Conservation (phyloP, 352 stramenopile species). For the Blastocystis sp. region DNA sequence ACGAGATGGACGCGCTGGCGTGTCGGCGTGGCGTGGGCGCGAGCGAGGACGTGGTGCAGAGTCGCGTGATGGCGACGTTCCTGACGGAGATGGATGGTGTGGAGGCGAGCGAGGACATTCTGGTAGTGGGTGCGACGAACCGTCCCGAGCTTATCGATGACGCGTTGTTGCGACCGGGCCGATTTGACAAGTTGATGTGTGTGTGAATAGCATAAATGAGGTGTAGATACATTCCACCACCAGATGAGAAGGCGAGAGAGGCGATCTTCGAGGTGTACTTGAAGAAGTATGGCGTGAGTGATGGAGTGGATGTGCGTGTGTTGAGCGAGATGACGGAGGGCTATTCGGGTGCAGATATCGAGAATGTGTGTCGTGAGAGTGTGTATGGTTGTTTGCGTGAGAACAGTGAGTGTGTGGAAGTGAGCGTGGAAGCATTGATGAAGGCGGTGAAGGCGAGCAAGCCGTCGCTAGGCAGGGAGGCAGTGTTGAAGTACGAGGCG, state of each 20-base stretch:
- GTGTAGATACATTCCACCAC: conserved; percentile 69
- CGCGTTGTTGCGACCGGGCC: conserved; percentile 89
- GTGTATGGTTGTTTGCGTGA: conserved; percentile 76
- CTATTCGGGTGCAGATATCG: conserved; percentile 83
- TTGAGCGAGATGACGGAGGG: conserved; percentile 75
- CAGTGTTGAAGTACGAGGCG: conserved; percentile 75
- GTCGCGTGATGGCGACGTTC: conserved; percentile 91
- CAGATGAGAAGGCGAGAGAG: conserved; percentile 41
- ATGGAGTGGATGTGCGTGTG: conserved; percentile 76
- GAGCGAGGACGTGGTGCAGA: conserved; percentile 62
- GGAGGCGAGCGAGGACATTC: conserved; percentile 85
- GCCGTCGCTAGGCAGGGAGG: conserved; percentile 75
- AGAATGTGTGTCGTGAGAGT: conserved; percentile 82
- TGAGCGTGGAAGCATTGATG: conserved; percentile 77
- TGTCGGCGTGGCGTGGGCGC: conserved; percentile 75
- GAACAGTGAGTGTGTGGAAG: conserved; percentile 74
- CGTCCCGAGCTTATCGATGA: conserved; percentile 92
- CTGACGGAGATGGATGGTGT: conserved; percentile 96
- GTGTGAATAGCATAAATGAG: conserved; percentile 72
- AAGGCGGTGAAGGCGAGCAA: conserved; percentile 74
- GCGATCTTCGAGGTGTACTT: conserved; percentile 65
- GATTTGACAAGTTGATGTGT: conserved; percentile 90
- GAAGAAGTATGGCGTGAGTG: conserved; percentile 75
- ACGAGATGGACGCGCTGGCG: conserved; percentile 83
- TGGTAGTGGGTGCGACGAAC: conserved; percentile 95